Evolutionary conservation across 345 rosid species (phyloP).

Genomic region (Eucalyptus fibrosa): DNA sequence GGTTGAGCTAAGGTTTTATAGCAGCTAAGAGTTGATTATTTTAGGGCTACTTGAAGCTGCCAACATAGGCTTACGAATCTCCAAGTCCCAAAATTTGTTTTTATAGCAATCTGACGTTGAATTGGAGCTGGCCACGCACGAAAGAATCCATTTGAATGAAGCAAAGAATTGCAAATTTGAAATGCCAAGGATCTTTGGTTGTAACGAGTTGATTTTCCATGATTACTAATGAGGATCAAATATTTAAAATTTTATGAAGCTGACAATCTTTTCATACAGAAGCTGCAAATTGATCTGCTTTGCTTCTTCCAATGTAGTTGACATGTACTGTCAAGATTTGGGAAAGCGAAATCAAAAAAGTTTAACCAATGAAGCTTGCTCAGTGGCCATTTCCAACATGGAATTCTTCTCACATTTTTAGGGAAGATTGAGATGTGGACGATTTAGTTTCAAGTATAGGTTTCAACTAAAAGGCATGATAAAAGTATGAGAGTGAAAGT

Average conservation of each 20-base stretch:
- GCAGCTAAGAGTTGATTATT: background rate
- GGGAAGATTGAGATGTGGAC: rapidly evolving
- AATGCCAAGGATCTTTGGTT: background rate
- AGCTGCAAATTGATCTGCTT: background rate
- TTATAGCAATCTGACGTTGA: background rate
- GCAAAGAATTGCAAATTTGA: background rate
- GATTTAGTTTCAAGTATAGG: rapidly evolving
- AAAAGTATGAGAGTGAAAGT: no score
- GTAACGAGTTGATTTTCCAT: background rate
- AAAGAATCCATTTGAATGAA: background rate
- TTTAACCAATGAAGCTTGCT: no score
- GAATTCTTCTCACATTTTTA: rapidly evolving
- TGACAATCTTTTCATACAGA: background rate
- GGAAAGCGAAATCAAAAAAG: background rate
- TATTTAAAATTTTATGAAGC: background rate
- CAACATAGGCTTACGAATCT: background rate
- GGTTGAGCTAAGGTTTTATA: background rate
- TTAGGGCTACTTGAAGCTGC: background rate
- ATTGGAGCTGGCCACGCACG: background rate
- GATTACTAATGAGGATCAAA: background rate
- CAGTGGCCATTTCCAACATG: rapidly evolving
- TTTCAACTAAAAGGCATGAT: no score
- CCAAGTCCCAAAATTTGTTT: background rate
- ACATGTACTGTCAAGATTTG: background rate
- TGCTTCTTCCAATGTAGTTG: background rate